A percentile compares a stretch with the other conserved stretches of the same genome.
These are phyloP conservation scores for Podaxis rugospora DNA, from an alignment of 768 basidiomycete genomes.

Conservation along the genomic window DNA sequence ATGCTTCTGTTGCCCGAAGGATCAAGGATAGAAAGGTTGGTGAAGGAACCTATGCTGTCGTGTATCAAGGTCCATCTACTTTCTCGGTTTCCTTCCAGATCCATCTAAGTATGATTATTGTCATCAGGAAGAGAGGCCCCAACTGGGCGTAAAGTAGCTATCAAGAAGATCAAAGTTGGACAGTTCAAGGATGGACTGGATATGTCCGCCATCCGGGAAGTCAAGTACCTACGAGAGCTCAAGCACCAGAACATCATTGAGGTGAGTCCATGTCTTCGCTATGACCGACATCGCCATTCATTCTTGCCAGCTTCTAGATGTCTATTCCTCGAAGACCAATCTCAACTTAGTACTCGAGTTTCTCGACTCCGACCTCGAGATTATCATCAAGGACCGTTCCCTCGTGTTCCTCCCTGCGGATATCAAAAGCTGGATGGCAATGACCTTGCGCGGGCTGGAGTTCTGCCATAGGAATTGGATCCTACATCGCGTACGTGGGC, in stretches of 20 bases:
- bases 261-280: slow-evolving; percentile 35
- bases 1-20: slow-evolving; percentile 35
- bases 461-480: slow-evolving; percentile 96
- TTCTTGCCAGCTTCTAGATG: slow-evolving; percentile 75
- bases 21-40: slow-evolving; percentile 79
- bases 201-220: slow-evolving; percentile 98
- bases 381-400: slow-evolving; percentile 90
- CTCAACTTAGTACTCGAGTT: slow-evolving; percentile 97
- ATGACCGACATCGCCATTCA: not conserved
- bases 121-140: slow-evolving; percentile 63
- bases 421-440: slow-evolving; percentile 98
- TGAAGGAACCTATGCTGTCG: slow-evolving; percentile 94
- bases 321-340: slow-evolving; percentile 95
- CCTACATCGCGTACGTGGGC: slow-evolving; percentile 73
- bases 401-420: slow-evolving; percentile 93
- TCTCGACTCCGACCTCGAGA: slow-evolving; percentile 93
- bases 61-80: slow-evolving; percentile 71
- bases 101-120: not conserved
- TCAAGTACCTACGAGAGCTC: slow-evolving; percentile 93
- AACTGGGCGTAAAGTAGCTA: slow-evolving; percentile 84
- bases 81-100: too few relatives aligned
- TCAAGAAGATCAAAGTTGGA: slow-evolving; percentile 97
- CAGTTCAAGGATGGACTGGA: slow-evolving; percentile 97
- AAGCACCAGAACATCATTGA: slow-evolving; percentile 94
- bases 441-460: slow-evolving; percentile 97